Base-by-base conservation (phyloP, 2,329 filamentous ascomycete species). In the Thielaviopsis ethacetica region DNA sequence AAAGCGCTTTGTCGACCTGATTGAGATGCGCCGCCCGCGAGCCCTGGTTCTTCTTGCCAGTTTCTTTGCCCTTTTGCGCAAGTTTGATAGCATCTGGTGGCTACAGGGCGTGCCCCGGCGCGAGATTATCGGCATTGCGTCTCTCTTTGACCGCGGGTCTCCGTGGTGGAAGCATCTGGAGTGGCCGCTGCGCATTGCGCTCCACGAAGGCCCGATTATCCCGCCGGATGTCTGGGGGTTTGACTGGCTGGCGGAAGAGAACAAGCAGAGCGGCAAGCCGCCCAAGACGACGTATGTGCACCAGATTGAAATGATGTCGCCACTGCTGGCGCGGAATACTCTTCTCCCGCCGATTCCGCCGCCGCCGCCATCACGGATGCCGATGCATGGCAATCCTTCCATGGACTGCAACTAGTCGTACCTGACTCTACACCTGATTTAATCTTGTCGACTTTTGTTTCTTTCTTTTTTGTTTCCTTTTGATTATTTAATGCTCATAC, bases 21-120 rank as follows among this genome's bases (percentile, higher is more conserved):
- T 87, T 13, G 76, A 79, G 62, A 72, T 75, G 58, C 76, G 78
- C 60, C 75, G 79, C 13, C 82, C 82, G 1, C 78, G 82, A 13
- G 81, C 82, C 1, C 72, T 86, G 27, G 76, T 78, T 34, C 81
- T 85, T 41, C 74, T 85, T 1, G 82, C 82, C 6, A 82, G 80
- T 67, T 86, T 84, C 67, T 85, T 85, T 64, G 82, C 81, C 27
- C 71, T 85, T 44, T 72, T 86, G 53, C 83, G 83, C 65, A 76
- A 76, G 38, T 72, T 85, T 62, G 78, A 84, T 62, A 68, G 73
- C 17, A 72, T 82, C 17, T 88, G 85, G 85, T 88, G 85, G 84
- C 71, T 87, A 27, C 76, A 81, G 21, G 82, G 84, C 47, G 83
- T 85, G 65, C 78, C 83, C 7, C 76, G 78, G 17, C 77, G 81